Evolutionary conservation across 1,139 yeast genomes (phyloP).

Genomic region (Geotrichum reessii): DNA sequence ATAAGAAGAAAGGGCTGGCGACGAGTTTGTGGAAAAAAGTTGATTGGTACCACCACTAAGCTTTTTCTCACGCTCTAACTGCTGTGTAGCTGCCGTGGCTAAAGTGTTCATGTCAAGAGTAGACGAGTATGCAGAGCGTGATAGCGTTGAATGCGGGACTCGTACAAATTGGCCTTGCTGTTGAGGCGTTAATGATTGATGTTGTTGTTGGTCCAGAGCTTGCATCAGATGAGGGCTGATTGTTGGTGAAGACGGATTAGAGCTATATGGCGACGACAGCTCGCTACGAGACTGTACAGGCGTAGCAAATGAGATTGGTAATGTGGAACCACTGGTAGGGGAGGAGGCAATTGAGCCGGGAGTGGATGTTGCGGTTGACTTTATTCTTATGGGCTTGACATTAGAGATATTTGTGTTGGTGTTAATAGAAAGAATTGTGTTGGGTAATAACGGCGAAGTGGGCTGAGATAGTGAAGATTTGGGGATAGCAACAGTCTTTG

Average conservation of each 20-base stretch:
- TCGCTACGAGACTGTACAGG: not conserved
- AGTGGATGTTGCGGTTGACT: not conserved
- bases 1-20: constrained; percentile 61
- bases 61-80: constrained; percentile 47
- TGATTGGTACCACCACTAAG: not conserved
- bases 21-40: constrained; percentile 41
- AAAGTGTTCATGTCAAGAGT: constrained; percentile 48
- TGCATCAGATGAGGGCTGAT: not conserved
- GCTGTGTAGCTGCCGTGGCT: constrained; percentile 80
- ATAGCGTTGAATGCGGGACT: not conserved
- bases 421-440: constrained; percentile 1
- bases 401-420: not conserved
- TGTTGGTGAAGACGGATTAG: not conserved
- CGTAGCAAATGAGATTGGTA: not conserved
- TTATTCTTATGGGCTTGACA: not conserved
- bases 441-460: constrained; percentile 15
- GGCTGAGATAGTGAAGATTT: constrained; percentile 1
- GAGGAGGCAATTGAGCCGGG: constrained; percentile 10
- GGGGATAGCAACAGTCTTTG: not conserved
- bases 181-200: not conserved
- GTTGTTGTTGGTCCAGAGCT: not conserved
- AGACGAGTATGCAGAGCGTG: not conserved
- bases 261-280: not conserved
- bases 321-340: constrained; percentile 9
- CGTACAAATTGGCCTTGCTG: not conserved